These are phyloP conservation scores for Taphrina populina DNA, from an alignment of 1,139 yeast genomes.

Conservation along the genomic window DNA sequence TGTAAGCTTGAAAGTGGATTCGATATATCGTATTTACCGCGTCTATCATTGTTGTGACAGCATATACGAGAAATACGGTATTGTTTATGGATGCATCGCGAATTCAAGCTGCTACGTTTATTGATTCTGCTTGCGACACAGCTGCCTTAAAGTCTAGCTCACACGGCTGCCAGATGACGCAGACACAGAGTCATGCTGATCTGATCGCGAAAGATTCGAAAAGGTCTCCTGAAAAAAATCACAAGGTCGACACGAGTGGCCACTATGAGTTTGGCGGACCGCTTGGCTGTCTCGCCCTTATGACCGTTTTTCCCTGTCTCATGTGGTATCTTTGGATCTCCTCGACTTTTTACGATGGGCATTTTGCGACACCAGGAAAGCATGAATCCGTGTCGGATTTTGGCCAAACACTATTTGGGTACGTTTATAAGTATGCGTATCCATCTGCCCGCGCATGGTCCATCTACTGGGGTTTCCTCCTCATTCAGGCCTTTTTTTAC, in stretches of 20 bases:
- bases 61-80: no score
- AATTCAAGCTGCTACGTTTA: no score
- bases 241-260: constrained; percentile 27
- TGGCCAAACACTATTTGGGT: constrained; percentile 49
- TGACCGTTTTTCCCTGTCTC: constrained; percentile 83
- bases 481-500: constrained; percentile 72
- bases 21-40: no score
- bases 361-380: constrained; percentile 64
- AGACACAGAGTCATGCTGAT: constrained; percentile 1
- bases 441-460: constrained; percentile 70
- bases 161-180: no score
- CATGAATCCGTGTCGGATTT: constrained; percentile 54
- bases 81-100: no score
- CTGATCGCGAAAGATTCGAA: no score
- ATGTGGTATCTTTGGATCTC: constrained; percentile 98
- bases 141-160: no score
- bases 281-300: constrained; percentile 88
- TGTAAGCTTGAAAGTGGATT: no score
- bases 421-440: constrained; percentile 58
- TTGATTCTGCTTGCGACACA: no score
- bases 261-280: constrained; percentile 85
- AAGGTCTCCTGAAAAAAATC: constrained; percentile 2
- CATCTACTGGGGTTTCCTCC: constrained; percentile 66
- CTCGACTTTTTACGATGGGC: constrained; percentile 74
- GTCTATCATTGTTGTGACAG: no score